These are phyloP conservation scores for Ganoderma sinense DNA, from an alignment of 1,284 basidiomycete species.

Conservation along the genomic window DNA sequence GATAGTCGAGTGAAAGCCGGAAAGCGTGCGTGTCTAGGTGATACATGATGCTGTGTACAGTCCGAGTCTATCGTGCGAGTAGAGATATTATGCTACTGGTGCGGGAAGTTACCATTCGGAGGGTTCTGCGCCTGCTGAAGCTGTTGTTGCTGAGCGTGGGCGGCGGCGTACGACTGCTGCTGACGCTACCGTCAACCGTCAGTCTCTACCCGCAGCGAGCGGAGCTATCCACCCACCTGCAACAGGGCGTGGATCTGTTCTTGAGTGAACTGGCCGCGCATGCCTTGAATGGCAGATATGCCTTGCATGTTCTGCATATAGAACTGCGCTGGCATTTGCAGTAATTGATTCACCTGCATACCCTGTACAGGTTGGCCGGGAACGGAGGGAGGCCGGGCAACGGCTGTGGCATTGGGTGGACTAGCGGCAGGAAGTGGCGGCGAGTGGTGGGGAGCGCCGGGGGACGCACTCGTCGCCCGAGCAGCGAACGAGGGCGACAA, in stretches of 20 bases:
- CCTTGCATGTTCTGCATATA: slow-evolving; percentile 26
- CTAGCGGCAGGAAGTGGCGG: slow-evolving; percentile 35
- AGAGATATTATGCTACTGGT: slow-evolving; percentile 12
- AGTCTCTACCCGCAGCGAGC: neutral
- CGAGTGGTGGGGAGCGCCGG: slow-evolving; percentile 38
- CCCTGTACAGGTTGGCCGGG: slow-evolving; percentile 34
- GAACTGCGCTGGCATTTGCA: slow-evolving; percentile 28
- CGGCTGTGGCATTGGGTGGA: slow-evolving; percentile 26
- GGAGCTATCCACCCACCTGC: neutral
- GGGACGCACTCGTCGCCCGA: slow-evolving; percentile 39
- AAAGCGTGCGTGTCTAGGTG: neutral
- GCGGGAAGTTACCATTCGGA: slow-evolving; percentile 24
- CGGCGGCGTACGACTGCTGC: slow-evolving; percentile 23
- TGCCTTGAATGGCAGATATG: neutral
- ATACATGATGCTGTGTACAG: neutral
- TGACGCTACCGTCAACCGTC: slow-evolving; percentile 4
- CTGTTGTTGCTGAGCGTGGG: slow-evolving; percentile 16
- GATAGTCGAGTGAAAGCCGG: neutral
- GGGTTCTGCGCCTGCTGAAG: slow-evolving; percentile 22
- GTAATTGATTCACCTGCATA: slow-evolving; percentile 24
- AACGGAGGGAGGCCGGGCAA: slow-evolving; percentile 39
- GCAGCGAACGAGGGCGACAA: slow-evolving; percentile 38
- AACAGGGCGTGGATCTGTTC: slow-evolving; percentile 32
- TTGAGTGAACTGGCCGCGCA: slow-evolving; percentile 16
- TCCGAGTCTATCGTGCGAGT: neutral